Percentiles rank a stretch among this genome's conserved stretches.
Evolutionary conservation across 495 filamentous ascomycete genomes (phyloP).

Genomic region (Podospora fimiseda): DNA sequence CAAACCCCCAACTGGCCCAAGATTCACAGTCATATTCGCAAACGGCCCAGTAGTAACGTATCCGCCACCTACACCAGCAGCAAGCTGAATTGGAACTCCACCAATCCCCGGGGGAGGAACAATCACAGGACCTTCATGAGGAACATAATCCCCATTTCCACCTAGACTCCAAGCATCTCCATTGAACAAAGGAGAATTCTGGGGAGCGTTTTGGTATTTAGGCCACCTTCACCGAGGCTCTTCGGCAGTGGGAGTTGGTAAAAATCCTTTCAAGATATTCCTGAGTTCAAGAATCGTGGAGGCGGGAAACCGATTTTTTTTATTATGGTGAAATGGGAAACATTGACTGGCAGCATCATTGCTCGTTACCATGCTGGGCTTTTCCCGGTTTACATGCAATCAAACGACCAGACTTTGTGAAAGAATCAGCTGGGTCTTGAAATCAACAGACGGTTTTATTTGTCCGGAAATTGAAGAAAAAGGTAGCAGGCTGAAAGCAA

Average conservation of each 20-base stretch:
- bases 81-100: slow-evolving; percentile 28
- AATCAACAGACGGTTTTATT: no score
- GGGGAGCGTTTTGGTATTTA: slow-evolving; percentile 40
- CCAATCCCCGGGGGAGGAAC: slow-evolving; percentile 19
- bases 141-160: slow-evolving; percentile 50
- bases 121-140: slow-evolving; percentile 25
- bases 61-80: slow-evolving; percentile 56
- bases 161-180: slow-evolving; percentile 51
- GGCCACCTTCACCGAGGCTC: slow-evolving; percentile 65
- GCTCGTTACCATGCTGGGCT: no score
- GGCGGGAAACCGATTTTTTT: no score
- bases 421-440: no score
- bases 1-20: slow-evolving; percentile 43
- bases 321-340: no score
- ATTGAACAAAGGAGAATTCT: slow-evolving; percentile 55
- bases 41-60: slow-evolving; percentile 57
- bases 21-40: slow-evolving; percentile 43
- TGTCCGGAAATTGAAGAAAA: no score
- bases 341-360: no score
- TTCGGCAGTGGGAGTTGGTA: slow-evolving; percentile 47
- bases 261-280: no score
- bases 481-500: no score
- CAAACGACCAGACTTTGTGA: no score
- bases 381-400: no score
- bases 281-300: no score